phyloP scores from a whole-genome alignment of 1,284 basidiomycete genomes.

The Meira miltonrushii region DNA sequence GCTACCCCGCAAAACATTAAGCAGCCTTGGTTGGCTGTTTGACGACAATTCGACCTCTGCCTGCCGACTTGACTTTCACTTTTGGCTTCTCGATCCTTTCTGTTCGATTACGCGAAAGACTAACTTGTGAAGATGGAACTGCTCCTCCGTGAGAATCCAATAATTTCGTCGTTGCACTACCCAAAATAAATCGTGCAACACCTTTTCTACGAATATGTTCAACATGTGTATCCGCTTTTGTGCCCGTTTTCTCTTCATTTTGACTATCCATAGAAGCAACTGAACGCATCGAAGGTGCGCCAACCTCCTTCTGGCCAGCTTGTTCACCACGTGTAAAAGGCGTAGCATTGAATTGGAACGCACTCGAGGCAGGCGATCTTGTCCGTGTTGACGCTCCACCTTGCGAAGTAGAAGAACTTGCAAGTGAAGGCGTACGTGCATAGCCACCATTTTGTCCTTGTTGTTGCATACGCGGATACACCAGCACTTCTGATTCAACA shows the following conservation, averaged over 20 bases:
- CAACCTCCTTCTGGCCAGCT: background rate
- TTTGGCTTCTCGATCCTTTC: constrained; percentile 1
- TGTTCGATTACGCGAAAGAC: background rate
- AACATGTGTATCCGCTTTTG: background rate
- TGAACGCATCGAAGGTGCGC: background rate
- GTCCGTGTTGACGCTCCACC: background rate
- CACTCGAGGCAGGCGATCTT: constrained; percentile 5
- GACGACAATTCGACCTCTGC: constrained; percentile 6
- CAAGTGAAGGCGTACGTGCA: background rate
- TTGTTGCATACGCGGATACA: no score
- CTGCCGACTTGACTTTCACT: background rate
- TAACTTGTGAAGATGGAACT: constrained; percentile 5
- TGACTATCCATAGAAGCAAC: background rate
- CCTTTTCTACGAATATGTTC: constrained; percentile 1
- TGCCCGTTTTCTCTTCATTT: no score
- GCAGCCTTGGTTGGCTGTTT: background rate
- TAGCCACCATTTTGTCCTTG: no score
- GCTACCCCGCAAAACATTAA: no score
- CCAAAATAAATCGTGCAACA: constrained; percentile 8
- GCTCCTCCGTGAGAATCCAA: background rate
- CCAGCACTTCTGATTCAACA: no score
- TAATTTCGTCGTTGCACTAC: background rate
- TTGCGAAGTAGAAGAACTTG: background rate
- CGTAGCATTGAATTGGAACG: constrained; percentile 14
- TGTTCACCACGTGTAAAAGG: constrained; percentile 1